phyloP scores from a whole-genome alignment of 2,329 filamentous ascomycete genomes.

The Diplodia intermedia region DNA sequence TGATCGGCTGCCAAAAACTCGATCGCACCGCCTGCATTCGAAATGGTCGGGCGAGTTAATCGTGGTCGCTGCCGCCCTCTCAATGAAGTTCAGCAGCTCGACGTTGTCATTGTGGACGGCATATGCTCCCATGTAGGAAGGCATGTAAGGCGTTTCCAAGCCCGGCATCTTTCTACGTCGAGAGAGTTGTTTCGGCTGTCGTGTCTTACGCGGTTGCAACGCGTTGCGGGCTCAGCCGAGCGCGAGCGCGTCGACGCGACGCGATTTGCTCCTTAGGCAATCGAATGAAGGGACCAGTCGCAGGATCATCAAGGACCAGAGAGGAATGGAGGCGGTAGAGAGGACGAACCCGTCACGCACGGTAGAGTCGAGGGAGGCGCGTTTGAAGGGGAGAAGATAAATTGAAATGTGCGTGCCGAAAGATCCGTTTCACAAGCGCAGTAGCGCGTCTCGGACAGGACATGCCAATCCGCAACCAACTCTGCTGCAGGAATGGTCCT shows the following conservation, averaged over 20 bases:
- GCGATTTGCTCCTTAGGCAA: neutral
- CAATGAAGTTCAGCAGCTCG: neutral
- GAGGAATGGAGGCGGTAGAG: too few species aligned
- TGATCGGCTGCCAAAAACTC: constrained; percentile 11
- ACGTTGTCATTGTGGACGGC: neutral
- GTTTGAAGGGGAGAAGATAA: neutral
- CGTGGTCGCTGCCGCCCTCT: neutral
- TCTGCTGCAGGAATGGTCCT: constrained; percentile 4
- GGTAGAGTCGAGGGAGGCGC: too few species aligned
- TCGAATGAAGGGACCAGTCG: neutral
- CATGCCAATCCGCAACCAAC: neutral
- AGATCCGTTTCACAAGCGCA: neutral
- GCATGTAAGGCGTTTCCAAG: neutral
- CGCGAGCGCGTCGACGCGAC: too few species aligned
- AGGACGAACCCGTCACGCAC: neutral
- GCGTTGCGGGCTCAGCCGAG: too few species aligned
- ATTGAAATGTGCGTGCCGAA: neutral
- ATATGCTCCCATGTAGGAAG: neutral
- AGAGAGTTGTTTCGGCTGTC: too few species aligned
- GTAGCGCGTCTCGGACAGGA: neutral
- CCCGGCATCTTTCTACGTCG: neutral
- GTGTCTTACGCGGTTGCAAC: too few species aligned
- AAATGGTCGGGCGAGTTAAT: neutral
- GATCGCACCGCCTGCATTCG: constrained; percentile 21
- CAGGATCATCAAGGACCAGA: neutral